Evolutionary conservation across 2,329 filamentous ascomycete species (phyloP), one percentile per base, ranked within the genome.

Genomic region (Alternaria sp.): DNA sequence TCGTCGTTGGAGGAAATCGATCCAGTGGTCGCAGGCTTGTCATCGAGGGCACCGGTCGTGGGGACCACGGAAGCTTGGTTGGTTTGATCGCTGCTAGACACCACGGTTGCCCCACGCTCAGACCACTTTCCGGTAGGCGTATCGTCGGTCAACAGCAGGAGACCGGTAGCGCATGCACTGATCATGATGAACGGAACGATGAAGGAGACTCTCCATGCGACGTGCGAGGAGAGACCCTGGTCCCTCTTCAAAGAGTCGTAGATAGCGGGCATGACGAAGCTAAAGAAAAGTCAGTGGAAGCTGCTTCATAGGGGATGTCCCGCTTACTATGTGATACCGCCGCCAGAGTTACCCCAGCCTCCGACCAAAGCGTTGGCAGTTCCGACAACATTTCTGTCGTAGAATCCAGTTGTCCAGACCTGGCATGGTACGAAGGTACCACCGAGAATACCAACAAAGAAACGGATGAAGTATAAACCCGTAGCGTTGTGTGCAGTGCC

Each of bases 401-500:
- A 97, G 84, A 97, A 97, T 0, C 90, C 93, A 0, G 93, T 97
- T 10, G 91, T 92, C 93, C 93, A 97, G 7, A 97, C 94, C 77
- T 96, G 93, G 78, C 93, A 97, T 12, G 92, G 92, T 0, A 95
- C 92, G 72, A 95, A 95, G 1, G 88, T 87, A 3, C 90, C 91
- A 44, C 92, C 92, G 0, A 95, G 86, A 46, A 95, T 90, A 63
- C 91, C 91, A 66, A 94, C 88, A 80, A 94, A 94, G 83, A 95
- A 95, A 47, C 92, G 88, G 51, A 91, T 86, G 19, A 87, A 81
- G 69, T 93, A 90, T n/a, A 95, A 85, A 9, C 91, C 90, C 5
- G 80, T 81, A 6, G 88, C 88, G 57, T 85, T 89, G 51, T 88
- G 89, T 43, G 94, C 88, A 1, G 93, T 89, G 6, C 93, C 93